Evolutionary conservation across 192 early-diverging fungal genomes (phyloP), one percentile per base, ranked within the genome.

Genomic region (Linnemannia hyalina): DNA sequence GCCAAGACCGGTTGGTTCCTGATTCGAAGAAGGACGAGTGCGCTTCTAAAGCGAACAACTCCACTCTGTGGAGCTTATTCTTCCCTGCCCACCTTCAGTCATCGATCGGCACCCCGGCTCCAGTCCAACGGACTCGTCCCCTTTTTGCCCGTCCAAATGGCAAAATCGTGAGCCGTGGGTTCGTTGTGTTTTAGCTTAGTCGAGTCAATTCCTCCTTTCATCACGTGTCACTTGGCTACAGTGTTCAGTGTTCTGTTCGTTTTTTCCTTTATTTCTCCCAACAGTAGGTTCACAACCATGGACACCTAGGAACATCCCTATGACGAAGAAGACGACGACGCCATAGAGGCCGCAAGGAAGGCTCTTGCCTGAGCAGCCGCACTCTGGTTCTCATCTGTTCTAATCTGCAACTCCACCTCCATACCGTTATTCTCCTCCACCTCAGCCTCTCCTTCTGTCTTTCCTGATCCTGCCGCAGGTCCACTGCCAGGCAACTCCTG

Each of bases 311-410:
- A 11, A 26, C 23, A n/a, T 10, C 55, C 55, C 26, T n/a, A 35
- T n/a, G 55, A 73, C 32, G 32, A 52, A 20, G 49, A 22, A 13
- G 63, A 52, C 0, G 49, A 70, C 69, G 69, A 16, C 7, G 32
- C 69, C 69, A 40, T 40, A 10, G 80, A 42, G 2, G 80, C 74
- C 6, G 74, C 74, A 15, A 82, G n/a, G n/a, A 82, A 35, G 9
- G 80, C 80, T 68, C 80, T 82, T 26, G 80, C 80, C 32, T 76
- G 69, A 4, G 74, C 80, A 32, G 80, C 80, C 18, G 80, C 80
- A n/a, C 69, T 69, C 69, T 82, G 80, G 69, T 82, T 82, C 23
- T 47, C 68, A 10, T 75, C 74, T 55, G 75, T 71, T 26, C 80
- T 26, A 5, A 52, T 10, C 54, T 46, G 42, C 52, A 82, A 36